Base-by-base conservation (phyloP, 2,329 filamentous ascomycete genomes). In the Beauveria bassiana region DNA sequence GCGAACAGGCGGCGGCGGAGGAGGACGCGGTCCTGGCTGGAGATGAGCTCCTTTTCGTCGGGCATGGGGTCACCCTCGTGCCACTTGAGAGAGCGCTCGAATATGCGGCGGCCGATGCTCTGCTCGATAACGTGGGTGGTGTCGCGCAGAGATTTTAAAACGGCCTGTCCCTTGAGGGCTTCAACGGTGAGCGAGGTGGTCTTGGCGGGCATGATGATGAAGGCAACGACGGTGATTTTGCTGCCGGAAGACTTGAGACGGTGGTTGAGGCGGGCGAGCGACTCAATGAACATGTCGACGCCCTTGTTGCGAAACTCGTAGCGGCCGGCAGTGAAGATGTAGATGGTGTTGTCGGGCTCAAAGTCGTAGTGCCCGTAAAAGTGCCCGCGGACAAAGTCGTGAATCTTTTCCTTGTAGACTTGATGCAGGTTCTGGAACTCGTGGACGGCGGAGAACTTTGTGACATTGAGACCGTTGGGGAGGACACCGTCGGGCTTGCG, bases 261-360 rank as follows among this genome's bases (percentile, higher is more conserved):
- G 79, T 98, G 93, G 77, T 99, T 99, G 69, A 99, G 79, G 49
- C 95, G 90, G 31, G 95, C 95, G 65, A 99, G 79, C 3, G 93
- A 95, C 77, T 99, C 95, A 68, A 99, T 96, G 75, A 98, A 99
- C 95, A 99, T 98, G 75, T 99, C 95, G 10, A 97, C 93, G 71
- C 95, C 95, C 78, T 99, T 99, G 73, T 99, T 99, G 66, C 95
- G 83, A 82, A 93, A 99, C 75, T 99, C 95, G 71, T 99, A 99
- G 65, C 95, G 89, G 63, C 95, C 95, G 7, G 95, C 90, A 3
- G 93, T 99, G 80, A 99, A 99, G 77, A 98, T 89, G 77, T 97
- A 99, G 42, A 99, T 84, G 0, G 95, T 99, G 75, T 98, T 96
- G 64, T 98, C 93, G 16, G 92, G 87, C 64, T 97, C 91, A 67